Percentiles rank a stretch among this genome's conserved stretches.
These are phyloP conservation scores for Trypethelium eluteriae DNA, from an alignment of 495 filamentous ascomycete species.

Conservation along the genomic window DNA sequence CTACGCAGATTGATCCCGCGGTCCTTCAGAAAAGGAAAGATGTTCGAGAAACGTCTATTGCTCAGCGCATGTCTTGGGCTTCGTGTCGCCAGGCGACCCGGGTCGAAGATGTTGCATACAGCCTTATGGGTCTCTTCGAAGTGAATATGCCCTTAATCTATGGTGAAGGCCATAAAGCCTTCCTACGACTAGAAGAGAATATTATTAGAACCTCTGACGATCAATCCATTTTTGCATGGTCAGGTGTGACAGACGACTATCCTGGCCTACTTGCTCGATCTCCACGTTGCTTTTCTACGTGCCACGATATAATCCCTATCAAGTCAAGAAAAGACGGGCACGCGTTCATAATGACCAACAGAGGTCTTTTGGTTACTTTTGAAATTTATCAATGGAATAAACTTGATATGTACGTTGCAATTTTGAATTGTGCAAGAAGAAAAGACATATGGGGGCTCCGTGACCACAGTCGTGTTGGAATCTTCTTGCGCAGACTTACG, in stretches of 20 bases:
- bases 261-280: background rate
- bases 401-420: background rate
- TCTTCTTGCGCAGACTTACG: background rate
- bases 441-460: background rate
- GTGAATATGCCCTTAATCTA: slow-evolving; percentile 27
- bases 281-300: background rate
- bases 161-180: slow-evolving; percentile 21
- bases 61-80: slow-evolving; percentile 15
- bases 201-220: slow-evolving; percentile 13
- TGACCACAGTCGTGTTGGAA: background rate
- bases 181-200: slow-evolving; percentile 20
- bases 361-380: background rate
- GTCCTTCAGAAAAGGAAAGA: background rate
- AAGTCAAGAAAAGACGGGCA: background rate
- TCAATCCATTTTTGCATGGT: slow-evolving; percentile 1
- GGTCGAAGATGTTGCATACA: slow-evolving; percentile 24
- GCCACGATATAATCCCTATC: background rate
- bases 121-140: slow-evolving; percentile 22
- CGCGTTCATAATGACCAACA: background rate
- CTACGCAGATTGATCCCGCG: background rate
- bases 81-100: slow-evolving; percentile 16
- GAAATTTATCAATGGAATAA: background rate
- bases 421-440: background rate
- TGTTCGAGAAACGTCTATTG: background rate
- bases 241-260: background rate